phyloP scores from a whole-genome alignment of 306 rosid species.

The Acacia acuminata region DNA sequence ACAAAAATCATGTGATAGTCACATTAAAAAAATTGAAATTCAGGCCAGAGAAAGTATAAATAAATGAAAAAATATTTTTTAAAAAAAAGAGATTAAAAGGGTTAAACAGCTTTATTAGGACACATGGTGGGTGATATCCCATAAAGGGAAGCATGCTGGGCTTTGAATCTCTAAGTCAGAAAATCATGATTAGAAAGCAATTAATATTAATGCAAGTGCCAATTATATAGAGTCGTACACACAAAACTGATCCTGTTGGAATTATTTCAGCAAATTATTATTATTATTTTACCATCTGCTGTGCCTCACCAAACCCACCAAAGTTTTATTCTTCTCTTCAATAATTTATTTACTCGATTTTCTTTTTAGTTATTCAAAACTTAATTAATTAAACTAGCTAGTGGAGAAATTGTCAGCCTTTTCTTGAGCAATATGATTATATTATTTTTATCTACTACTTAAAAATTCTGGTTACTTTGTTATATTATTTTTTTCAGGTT shows the following conservation, averaged over 20 bases:
- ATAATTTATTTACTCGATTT: neutral
- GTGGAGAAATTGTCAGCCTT: neutral
- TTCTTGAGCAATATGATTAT: no score
- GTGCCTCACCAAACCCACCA: slow-evolving; percentile 17
- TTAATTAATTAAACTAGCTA: neutral
- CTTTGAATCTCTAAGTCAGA: slow-evolving; percentile 31
- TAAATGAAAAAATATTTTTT: neutral
- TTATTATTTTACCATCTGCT: slow-evolving; percentile 26
- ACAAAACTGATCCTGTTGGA: slow-evolving; percentile 37
- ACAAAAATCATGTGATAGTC: slow-evolving; percentile 35
- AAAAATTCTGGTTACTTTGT: neutral
- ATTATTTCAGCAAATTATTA: slow-evolving; percentile 31
- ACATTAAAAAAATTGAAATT: slow-evolving; percentile 6
- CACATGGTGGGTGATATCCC: slow-evolving; percentile 35
- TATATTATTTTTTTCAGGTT: neutral
- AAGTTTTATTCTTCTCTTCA: neutral
- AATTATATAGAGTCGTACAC: neutral
- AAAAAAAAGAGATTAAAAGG: slow-evolving; percentile 4
- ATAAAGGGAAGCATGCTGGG: slow-evolving; percentile 42
- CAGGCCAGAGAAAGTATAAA: neutral
- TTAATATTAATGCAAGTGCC: neutral
- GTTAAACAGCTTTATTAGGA: slow-evolving; percentile 36
- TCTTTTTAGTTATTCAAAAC: neutral
- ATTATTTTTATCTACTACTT: neutral
- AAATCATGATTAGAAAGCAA: neutral